phyloP scores from a whole-genome alignment of 1,284 basidiomycete genomes.

The Moesziomyces sp. region DNA sequence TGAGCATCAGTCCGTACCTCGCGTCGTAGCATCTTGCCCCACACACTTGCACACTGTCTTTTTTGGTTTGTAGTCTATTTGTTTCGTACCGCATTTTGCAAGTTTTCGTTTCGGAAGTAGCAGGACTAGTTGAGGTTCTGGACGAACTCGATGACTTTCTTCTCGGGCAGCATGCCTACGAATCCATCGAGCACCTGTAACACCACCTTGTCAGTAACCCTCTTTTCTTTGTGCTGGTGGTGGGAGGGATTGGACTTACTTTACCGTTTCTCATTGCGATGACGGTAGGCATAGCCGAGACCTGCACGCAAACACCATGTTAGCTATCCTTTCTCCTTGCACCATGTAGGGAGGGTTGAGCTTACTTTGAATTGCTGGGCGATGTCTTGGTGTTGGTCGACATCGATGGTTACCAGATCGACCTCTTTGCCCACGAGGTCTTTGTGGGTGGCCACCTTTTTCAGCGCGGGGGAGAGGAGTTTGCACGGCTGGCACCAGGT shows the following conservation, averaged over 20 bases:
- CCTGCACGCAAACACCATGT: neutral
- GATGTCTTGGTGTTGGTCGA: conserved; percentile 48
- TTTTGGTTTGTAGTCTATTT: neutral
- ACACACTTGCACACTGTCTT: neutral
- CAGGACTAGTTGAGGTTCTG: conserved; percentile 27
- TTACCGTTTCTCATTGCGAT: conserved; percentile 52
- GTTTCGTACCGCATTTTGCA: neutral
- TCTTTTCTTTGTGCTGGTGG: too few species aligned
- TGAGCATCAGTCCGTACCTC: conserved; percentile 62
- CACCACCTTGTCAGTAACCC: too few species aligned
- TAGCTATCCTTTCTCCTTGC: too few species aligned
- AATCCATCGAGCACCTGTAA: conserved; percentile 39
- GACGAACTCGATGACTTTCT: conserved; percentile 53
- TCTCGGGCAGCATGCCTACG: conserved; percentile 55
- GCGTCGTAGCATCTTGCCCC: neutral
- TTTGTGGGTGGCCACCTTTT: conserved; percentile 40
- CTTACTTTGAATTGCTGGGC: conserved; percentile 43
- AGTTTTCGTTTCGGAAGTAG: too few species aligned
- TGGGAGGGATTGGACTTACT: conserved; percentile 11
- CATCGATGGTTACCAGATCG: conserved; percentile 55
- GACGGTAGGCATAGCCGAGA: conserved; percentile 57
- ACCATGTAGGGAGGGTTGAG: neutral
- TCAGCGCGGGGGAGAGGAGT: conserved; percentile 51
- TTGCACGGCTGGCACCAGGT: conserved; percentile 62
- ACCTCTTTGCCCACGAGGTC: conserved; percentile 29